These are phyloP conservation scores for Alternaria angustiovoidea DNA, from an alignment of 2,329 filamentous ascomycete genomes.

Conservation along the genomic window DNA sequence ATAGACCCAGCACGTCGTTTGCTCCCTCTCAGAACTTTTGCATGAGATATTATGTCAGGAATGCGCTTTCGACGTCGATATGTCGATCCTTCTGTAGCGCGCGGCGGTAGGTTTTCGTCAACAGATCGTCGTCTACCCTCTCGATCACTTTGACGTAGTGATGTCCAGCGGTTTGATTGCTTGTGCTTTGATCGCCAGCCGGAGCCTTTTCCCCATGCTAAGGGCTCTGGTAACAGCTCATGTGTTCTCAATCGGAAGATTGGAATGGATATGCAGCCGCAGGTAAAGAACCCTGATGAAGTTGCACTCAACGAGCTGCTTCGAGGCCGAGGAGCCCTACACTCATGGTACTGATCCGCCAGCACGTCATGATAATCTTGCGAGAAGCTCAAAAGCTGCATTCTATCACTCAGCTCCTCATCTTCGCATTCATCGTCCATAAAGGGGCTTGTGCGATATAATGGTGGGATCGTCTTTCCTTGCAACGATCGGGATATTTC, in stretches of 20 bases:
- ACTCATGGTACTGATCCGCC: constrained; percentile 34
- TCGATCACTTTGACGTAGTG: constrained; percentile 20
- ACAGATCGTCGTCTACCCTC: background rate
- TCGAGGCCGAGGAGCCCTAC: constrained; percentile 8
- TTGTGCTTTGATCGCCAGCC: constrained; percentile 16
- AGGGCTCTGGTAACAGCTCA: constrained; percentile 15
- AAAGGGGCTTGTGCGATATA: constrained; percentile 22
- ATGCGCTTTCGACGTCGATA: background rate
- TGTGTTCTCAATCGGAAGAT: background rate
- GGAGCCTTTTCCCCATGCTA: constrained; percentile 31
- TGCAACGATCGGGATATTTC: constrained; percentile 8
- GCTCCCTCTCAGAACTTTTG: background rate
- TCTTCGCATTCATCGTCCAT: constrained; percentile 29
- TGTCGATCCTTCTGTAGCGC: background rate
- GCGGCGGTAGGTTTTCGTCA: background rate
- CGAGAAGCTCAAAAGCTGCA: constrained; percentile 35
- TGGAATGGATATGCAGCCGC: background rate
- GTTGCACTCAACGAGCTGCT: background rate
- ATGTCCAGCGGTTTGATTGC: constrained; percentile 26
- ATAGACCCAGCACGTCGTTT: background rate
- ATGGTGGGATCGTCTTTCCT: constrained; percentile 22
- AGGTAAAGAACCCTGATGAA: background rate
- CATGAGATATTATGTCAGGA: background rate
- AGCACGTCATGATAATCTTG: constrained; percentile 44
- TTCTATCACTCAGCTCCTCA: constrained; percentile 28